Percentiles rank a stretch among this genome's conserved stretches.
These are phyloP conservation scores for Arthroderma uncinatum DNA, from an alignment of 2,329 filamentous ascomycete genomes.

Conservation along the genomic window DNA sequence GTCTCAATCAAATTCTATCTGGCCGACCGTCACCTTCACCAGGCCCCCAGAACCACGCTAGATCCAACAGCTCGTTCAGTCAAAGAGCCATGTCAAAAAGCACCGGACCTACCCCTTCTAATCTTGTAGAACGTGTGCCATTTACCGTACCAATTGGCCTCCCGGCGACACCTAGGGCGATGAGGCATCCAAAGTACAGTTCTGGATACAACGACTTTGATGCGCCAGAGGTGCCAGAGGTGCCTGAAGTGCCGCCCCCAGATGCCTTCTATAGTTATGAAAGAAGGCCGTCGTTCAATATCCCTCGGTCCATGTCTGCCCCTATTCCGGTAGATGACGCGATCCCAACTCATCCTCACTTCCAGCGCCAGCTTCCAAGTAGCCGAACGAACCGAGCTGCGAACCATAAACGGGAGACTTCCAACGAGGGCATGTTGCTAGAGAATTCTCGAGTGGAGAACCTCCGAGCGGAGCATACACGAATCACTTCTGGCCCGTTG, in stretches of 20 bases:
- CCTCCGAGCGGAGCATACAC: constrained; percentile 12
- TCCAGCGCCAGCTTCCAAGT: constrained; percentile 31
- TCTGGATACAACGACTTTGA: constrained; percentile 33
- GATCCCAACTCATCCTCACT: constrained; percentile 32
- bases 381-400: constrained; percentile 24
- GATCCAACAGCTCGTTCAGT: constrained; percentile 24
- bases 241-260: constrained; percentile 30
- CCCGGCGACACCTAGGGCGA: constrained; percentile 83
- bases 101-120: constrained; percentile 29
- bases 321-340: constrained; percentile 23
- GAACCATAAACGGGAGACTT: constrained; percentile 8
- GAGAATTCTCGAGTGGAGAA: constrained; percentile 10
- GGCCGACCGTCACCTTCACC: constrained; percentile 21
- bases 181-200: constrained; percentile 66
- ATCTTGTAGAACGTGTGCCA: constrained; percentile 37
- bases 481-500: background rate
- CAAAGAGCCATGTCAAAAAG: constrained; percentile 25
- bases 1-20: background rate
- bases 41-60: constrained; percentile 31
- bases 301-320: constrained; percentile 32
- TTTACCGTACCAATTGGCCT: constrained; percentile 54
- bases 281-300: constrained; percentile 19
- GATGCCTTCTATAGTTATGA: constrained; percentile 6
- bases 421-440: constrained; percentile 8
- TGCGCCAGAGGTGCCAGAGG: constrained; percentile 44